Percentiles rank a stretch among this genome's conserved stretches.
Conservation (phyloP, 768 basidiomycete genomes). For the Leccinum sublutescens region DNA sequence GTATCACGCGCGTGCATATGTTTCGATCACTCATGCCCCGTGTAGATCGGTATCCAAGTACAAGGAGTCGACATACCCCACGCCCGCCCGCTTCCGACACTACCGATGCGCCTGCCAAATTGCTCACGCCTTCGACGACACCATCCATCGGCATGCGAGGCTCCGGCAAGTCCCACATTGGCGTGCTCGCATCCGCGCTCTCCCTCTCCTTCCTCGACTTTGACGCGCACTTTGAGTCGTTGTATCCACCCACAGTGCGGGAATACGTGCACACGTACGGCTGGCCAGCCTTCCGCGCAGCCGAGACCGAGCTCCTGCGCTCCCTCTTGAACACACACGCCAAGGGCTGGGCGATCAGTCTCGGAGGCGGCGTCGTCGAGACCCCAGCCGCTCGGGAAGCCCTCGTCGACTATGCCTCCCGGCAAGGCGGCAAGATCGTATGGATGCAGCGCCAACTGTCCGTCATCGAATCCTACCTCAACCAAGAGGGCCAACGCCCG, state of each 20-base stretch:
- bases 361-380: slow-evolving; percentile 96
- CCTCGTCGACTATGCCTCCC: slow-evolving; percentile 61
- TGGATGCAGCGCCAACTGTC: slow-evolving; percentile 42
- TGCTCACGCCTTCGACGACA: slow-evolving; percentile 31
- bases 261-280: slow-evolving; percentile 80
- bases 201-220: slow-evolving; percentile 78
- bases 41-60: too few species aligned
- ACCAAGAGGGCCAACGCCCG: slow-evolving; percentile 73
- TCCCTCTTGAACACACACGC: slow-evolving; percentile 62
- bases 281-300: slow-evolving; percentile 87
- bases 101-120: slow-evolving; percentile 40
- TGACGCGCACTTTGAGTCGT: slow-evolving; percentile 70
- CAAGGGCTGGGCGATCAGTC: slow-evolving; percentile 72
- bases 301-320: slow-evolving; percentile 68
- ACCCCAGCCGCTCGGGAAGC: slow-evolving; percentile 69
- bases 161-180: slow-evolving; percentile 90
- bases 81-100: slow-evolving; percentile 29
- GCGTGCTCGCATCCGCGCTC: slow-evolving; percentile 74
- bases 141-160: slow-evolving; percentile 91
- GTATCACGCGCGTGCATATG: not conserved
- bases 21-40: not conserved
- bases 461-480: slow-evolving; percentile 80
- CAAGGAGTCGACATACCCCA: too few species aligned
- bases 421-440: slow-evolving; percentile 70
- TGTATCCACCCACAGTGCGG: slow-evolving; percentile 59